These are phyloP conservation scores for Candida labiduridarum DNA, from an alignment of 1,139 yeast genomes.

Conservation along the genomic window DNA sequence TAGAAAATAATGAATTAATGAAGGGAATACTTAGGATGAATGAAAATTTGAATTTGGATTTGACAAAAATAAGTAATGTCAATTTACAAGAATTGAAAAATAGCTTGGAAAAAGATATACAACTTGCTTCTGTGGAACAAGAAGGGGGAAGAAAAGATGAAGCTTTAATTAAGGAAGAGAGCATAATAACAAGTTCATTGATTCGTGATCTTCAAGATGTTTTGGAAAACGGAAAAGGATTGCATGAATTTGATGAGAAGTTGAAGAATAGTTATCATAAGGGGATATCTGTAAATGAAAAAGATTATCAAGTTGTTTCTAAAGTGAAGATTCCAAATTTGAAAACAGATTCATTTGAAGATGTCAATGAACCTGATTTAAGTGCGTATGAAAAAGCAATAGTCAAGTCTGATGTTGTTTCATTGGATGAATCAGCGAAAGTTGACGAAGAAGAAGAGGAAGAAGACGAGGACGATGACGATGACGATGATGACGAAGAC, in stretches of 20 bases:
- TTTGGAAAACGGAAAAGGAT: conserved; percentile 18
- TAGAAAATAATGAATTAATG: conserved; percentile 41
- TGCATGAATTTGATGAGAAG: conserved; percentile 19
- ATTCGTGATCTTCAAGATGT: conserved; percentile 20
- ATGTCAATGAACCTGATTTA: conserved; percentile 27
- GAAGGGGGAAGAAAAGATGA: background rate
- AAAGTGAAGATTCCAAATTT: conserved; percentile 11
- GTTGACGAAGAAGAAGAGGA: background rate
- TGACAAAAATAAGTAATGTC: conserved; percentile 25
- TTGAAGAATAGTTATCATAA: conserved; percentile 19
- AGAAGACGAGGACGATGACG: conserved; percentile 4
- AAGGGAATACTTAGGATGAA: conserved; percentile 17
- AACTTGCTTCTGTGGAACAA: conserved; percentile 1
- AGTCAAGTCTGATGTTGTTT: conserved; percentile 8
- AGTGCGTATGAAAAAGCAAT: conserved; percentile 18
- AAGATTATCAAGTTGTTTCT: conserved; percentile 1
- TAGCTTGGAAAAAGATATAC: conserved; percentile 17
- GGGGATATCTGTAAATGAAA: conserved; percentile 5
- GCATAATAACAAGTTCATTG: background rate
- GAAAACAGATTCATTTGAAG: conserved; percentile 25
- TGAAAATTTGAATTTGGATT: conserved; percentile 14
- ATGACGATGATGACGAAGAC: background rate
- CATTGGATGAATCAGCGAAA: conserved; percentile 4
- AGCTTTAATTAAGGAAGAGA: background rate
- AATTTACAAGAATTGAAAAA: conserved; percentile 20